A percentile compares a stretch with the other conserved stretches of the same genome.
These are phyloP conservation scores for Alternaria alternata DNA, from an alignment of 2,329 filamentous ascomycete genomes.

Conservation along the genomic window DNA sequence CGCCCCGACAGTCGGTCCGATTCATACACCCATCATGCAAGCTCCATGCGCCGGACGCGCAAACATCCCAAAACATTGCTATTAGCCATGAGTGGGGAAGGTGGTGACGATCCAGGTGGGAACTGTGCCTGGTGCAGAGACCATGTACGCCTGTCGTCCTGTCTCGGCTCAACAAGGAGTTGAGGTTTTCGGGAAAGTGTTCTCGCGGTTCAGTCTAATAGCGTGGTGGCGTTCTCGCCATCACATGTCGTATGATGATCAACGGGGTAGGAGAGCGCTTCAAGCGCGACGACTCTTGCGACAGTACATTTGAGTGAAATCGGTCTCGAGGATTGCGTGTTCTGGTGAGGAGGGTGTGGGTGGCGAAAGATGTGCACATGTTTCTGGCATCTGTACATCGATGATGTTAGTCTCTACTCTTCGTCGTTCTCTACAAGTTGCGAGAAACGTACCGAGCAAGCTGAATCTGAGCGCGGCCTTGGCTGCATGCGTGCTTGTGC, in stretches of 20 bases:
- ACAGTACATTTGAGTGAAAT: conserved; percentile 39
- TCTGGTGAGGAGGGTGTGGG: conserved; percentile 16
- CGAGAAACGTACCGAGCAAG: conserved; percentile 34
- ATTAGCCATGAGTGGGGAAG: not conserved
- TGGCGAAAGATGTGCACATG: conserved; percentile 30
- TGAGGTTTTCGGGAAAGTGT: not conserved
- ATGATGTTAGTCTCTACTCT: conserved; percentile 9
- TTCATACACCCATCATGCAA: conserved; percentile 3
- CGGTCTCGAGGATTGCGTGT: conserved; percentile 36
- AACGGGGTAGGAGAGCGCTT: not conserved
- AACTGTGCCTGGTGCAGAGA: not conserved
- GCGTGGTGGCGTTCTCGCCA: not conserved
- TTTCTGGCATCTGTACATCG: conserved; percentile 32
- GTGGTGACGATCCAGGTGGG: not conserved
- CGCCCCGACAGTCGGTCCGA: not conserved
- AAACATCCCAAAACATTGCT: not conserved
- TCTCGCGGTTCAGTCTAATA: not conserved
- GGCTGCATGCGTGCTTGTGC: conserved; percentile 17
- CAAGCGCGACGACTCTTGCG: conserved; percentile 17
- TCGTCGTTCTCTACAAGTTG: not conserved
- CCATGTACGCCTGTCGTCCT: not conserved
- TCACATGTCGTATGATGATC: not conserved
- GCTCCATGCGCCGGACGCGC: not conserved
- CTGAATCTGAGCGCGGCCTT: conserved; percentile 28
- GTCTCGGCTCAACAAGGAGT: not conserved